Percentiles rank a stretch among this genome's conserved stretches.
These are phyloP conservation scores for Cadophora luteo-olivacea DNA, from an alignment of 2,329 filamentous ascomycete species.

Conservation along the genomic window DNA sequence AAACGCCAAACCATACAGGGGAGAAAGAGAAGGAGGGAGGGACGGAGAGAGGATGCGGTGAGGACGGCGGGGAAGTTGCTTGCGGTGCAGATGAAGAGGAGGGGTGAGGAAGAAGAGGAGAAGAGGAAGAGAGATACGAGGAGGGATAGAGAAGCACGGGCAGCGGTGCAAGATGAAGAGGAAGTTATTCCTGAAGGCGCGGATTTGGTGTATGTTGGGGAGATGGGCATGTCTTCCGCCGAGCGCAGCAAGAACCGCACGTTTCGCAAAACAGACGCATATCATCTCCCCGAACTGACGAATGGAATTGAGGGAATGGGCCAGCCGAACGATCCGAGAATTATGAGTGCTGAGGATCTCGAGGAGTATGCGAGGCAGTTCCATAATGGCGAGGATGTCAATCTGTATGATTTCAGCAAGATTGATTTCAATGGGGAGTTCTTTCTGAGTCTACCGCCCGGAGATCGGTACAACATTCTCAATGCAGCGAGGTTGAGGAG, in stretches of 20 bases:
- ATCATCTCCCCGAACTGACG: conserved; percentile 89
- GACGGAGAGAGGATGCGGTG: conserved; percentile 89
- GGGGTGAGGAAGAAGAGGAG: conserved; percentile 83
- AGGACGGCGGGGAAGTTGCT: conserved; percentile 90
- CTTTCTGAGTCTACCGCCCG: conserved; percentile 87
- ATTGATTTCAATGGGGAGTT: conserved; percentile 98
- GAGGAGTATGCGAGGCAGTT: conserved; percentile 95
- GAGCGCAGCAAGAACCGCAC: conserved; percentile 77
- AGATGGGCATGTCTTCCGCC: conserved; percentile 78
- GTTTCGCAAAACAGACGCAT: conserved; percentile 92
- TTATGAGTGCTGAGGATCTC: conserved; percentile 94
- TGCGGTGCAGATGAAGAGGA: conserved; percentile 91
- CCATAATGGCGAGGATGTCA: conserved; percentile 88
- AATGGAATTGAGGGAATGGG: conserved; percentile 84
- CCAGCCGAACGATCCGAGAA: conserved; percentile 86
- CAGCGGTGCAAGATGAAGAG: conserved; percentile 59
- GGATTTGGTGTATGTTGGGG: conserved; percentile 88
- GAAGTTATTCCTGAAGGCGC: conserved; percentile 71
- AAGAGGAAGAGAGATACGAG: conserved; percentile 55
- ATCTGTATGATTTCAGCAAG: conserved; percentile 94
- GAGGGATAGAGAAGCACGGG: conserved; percentile 49
- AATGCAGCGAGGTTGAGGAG: conserved; percentile 91
- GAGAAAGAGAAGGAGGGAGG: conserved; percentile 82
- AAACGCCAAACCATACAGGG: conserved; percentile 89
- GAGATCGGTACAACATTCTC: conserved; percentile 95